Base-by-base conservation (phyloP, 139 green algal genomes). In the Chlamydomonas sphaeroides region DNA sequence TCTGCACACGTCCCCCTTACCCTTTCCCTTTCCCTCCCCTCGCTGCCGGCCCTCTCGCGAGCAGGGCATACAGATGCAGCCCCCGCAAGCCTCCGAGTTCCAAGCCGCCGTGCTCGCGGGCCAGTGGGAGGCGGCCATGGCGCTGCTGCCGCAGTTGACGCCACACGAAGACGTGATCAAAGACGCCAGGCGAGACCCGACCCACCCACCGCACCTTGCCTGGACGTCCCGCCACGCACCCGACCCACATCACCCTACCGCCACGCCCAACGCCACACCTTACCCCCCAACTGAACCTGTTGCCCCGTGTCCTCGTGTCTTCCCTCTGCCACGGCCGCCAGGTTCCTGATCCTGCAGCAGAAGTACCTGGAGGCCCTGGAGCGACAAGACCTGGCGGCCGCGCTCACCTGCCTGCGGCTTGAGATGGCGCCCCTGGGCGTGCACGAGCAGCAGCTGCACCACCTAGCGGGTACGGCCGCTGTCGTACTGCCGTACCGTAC, bases 1-100 rank as follows among this genome's bases (percentile, higher is more conserved):
- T 39, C 3, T 35, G 23, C 2, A 2, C 25, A 17, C 66, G 8
- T 25, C 39, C 21, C 39, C 66, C 39, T 25, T 72, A 14, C 38
- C 66, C 66, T 26, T 57, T 21, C 38, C 66, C 45, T 20, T 39
- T 3, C 35, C 66, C 18, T 72, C 66, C 23, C 66, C 21, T 18
- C 66, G 4, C 39, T 57, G 11, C 5, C 17, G 5, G 6, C 38
- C 6, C 39, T 56, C 41, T 26, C 32, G 41, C 28, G 41, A 49
- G 7, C 77, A 93, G 89, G 89, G 86, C 42, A 88, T 93, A 23
- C 84, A 87, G 21, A 94, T 95, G 92, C 92, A 97, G 82, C 91
- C 94, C 3, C 28, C 75, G 11, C 65, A 84, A 1, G 94, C 90
- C 7, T 88, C 81, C 0, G 65, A 69, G 6, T 94, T 97, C 61